Evolutionary conservation across 2,329 filamentous ascomycete species (phyloP).

Genomic region (Ceratocystis diversiconidia): DNA sequence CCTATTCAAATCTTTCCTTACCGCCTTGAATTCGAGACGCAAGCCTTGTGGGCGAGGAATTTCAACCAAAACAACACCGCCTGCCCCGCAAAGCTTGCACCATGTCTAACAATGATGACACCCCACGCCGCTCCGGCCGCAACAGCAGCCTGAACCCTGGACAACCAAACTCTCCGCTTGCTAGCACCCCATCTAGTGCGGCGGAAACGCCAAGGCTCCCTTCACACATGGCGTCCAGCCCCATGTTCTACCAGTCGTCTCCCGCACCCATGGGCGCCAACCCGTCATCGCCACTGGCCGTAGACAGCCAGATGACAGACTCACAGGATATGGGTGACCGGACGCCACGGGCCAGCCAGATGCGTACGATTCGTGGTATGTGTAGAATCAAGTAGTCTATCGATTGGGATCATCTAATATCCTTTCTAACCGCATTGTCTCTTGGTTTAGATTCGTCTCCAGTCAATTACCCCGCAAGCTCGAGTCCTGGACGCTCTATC

Average conservation of each 20-base stretch:
- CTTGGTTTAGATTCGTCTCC: slow-evolving; percentile 64
- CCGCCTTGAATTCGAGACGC: not conserved
- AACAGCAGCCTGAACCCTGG: slow-evolving; percentile 10
- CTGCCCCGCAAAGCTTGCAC: not conserved
- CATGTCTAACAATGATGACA: slow-evolving; percentile 16
- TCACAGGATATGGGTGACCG: slow-evolving; percentile 40
- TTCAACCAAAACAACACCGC: not conserved
- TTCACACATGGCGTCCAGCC: slow-evolving; percentile 53
- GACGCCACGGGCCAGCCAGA: slow-evolving; percentile 51
- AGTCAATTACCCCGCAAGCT: slow-evolving; percentile 79
- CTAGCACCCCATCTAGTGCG: slow-evolving; percentile 11
- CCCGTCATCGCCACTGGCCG: slow-evolving; percentile 17
- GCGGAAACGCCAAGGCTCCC: slow-evolving; percentile 15
- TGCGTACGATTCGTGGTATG: slow-evolving; percentile 13
- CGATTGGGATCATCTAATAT: not conserved
- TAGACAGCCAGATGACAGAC: slow-evolving; percentile 36
- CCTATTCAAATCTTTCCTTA: not conserved
- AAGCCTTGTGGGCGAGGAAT: not conserved
- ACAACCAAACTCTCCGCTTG: slow-evolving; percentile 5
- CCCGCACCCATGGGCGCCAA: slow-evolving; percentile 25
- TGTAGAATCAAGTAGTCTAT: not conserved
- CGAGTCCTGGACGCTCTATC: slow-evolving; percentile 58
- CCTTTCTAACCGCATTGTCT: not conserved
- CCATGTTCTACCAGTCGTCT: slow-evolving; percentile 57
- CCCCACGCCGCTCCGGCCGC: slow-evolving; percentile 12